Percentiles rank a stretch among this genome's conserved stretches.
Conservation (phyloP, 78 protist genomes). For the Emiliania huxleyi region DNA sequence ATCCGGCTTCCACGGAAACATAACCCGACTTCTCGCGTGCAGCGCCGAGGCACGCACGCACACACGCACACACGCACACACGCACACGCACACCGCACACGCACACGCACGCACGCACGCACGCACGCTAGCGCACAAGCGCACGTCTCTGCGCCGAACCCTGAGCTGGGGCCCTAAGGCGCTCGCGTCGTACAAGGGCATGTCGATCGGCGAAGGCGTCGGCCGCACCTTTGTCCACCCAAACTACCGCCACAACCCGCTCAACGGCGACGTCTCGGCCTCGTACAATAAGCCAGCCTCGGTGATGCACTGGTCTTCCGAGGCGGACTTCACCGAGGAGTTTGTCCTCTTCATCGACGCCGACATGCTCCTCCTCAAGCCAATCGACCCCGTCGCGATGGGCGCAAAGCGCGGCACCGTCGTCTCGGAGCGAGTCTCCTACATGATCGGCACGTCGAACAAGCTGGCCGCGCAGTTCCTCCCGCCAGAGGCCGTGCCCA, state of each 20-base stretch:
- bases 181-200: background rate
- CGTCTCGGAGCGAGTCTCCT: background rate
- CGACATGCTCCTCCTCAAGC: background rate
- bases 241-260: background rate
- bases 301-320: background rate
- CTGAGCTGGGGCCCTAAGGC: too few relatives aligned
- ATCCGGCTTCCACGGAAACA: background rate
- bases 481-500: background rate
- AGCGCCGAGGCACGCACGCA: too few relatives aligned
- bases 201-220: background rate
- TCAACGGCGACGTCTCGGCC: background rate
- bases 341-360: background rate
- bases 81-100: too few relatives aligned
- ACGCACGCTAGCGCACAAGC: too few relatives aligned
- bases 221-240: background rate
- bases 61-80: too few relatives aligned
- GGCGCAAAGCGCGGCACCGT: background rate
- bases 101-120: too few relatives aligned
- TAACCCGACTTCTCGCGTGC: constrained; percentile 24
- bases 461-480: background rate
- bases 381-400: background rate
- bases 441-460: background rate
- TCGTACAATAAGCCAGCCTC: constrained; percentile 14
- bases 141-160: too few relatives aligned
- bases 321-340: background rate